Percentiles rank a stretch among this genome's conserved stretches.
phyloP scores from a whole-genome alignment of 2,329 filamentous ascomycete species.

The Aotearoamyces nothofagi region DNA sequence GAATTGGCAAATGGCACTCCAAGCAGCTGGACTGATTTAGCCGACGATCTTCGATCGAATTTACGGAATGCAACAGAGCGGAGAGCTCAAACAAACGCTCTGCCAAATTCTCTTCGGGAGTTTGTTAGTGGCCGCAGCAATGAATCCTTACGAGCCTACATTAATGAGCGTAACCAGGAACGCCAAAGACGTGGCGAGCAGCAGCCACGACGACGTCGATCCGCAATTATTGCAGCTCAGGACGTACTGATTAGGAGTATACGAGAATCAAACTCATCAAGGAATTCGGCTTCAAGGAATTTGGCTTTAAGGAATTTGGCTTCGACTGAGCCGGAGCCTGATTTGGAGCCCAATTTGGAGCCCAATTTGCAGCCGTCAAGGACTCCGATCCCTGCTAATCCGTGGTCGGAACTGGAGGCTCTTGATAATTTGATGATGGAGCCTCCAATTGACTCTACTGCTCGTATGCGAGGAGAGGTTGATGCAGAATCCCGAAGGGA shows the following conservation, averaged over 20 bases:
- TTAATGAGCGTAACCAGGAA: slow-evolving; percentile 20
- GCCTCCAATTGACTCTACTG: slow-evolving; percentile 9
- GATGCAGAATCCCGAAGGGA: slow-evolving; percentile 19
- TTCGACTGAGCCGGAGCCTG: too few relatives aligned
- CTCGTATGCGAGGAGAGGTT: slow-evolving; percentile 13
- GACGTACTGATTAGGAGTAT: too few relatives aligned
- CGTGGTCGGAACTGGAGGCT: slow-evolving; percentile 27
- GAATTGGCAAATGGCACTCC: neutral
- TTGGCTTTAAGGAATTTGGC: too few relatives aligned
- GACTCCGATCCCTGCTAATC: slow-evolving; percentile 17
- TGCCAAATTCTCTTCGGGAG: slow-evolving; percentile 16
- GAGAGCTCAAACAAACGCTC: slow-evolving; percentile 9
- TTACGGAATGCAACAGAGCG: slow-evolving; percentile 7
- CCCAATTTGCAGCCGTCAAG: too few relatives aligned
- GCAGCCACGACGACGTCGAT: slow-evolving; percentile 12
- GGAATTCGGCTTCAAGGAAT: too few relatives aligned
- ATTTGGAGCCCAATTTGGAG: too few relatives aligned
- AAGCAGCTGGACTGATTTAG: slow-evolving; percentile 4
- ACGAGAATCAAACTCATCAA: too few relatives aligned
- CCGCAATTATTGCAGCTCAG: slow-evolving; percentile 13
- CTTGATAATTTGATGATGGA: slow-evolving; percentile 23
- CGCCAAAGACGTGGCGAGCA: slow-evolving; percentile 13
- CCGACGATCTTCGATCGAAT: slow-evolving; percentile 7
- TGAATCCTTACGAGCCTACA: slow-evolving; percentile 18
- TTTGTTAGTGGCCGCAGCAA: slow-evolving; percentile 16